Base-by-base conservation (phyloP, 495 filamentous ascomycete genomes). In the Lasiosphaeria hispida region DNA sequence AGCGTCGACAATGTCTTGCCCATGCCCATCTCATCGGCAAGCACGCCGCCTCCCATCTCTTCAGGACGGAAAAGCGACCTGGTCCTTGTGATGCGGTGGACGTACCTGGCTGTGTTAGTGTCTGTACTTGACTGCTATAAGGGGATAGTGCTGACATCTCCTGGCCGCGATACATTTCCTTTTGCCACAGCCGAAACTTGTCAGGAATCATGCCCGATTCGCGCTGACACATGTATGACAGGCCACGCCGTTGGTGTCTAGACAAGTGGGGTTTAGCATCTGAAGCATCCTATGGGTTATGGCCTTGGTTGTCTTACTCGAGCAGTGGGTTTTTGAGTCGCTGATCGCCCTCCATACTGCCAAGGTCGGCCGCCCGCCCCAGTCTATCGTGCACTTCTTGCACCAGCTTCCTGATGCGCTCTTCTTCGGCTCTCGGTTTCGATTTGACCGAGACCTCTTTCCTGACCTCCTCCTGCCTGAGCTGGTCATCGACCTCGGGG, bases 21-120 rank as follows among this genome's bases (percentile, higher is more conserved):
- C 53, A 79, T 69, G 0, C 77, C 77, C 75, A 79, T 78, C 14
- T 75, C 72, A 52, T 80, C 77, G 0, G 75, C 74, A 8, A 77
- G 58, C 5, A 77, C 63, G 3, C 75, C 75, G 4, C 75, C 75
- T 14, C 66, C 63, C 43, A 44, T 58, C 33, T 69, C 63, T 10
- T 61, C 55, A 1, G 65, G 68, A 7, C 33, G 57, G 13, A 42
- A 41, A 3, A 30, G 48, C 35, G 38, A 63, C 43, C 45, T 59
- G 10, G 52, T 68, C 36, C 57, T 62, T 17, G 69, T 71, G 18
- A 70, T 70, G 39, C 53, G 55, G 44, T 74, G 69, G 13, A 60
- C 45, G 53, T 62, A 74, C 40, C 70, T 73, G 44, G 6, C 1
- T 2, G 44, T 4, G 10, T 23, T 7, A 60, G 23, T 13, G 13